Conservation (phyloP, 177 flowering plant genomes). For the Vitis hybrid region DNA sequence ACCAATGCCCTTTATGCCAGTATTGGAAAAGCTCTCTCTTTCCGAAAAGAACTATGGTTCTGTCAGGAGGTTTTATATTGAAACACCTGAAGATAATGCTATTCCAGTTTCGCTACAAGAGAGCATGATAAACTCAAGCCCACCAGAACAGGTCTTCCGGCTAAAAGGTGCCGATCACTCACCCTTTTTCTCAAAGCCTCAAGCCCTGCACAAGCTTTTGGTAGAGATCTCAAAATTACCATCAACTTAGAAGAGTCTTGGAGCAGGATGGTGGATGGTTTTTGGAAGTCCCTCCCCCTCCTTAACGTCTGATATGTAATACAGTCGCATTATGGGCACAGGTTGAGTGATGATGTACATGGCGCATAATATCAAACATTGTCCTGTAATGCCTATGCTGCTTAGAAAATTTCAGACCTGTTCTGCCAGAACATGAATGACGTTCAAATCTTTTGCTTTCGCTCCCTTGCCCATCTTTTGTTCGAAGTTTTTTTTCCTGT, state of each 20-base stretch:
- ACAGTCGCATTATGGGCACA: background rate
- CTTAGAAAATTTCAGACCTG: background rate
- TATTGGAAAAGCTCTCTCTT: conserved; percentile 79
- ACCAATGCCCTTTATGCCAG: conserved; percentile 87
- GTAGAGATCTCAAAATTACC: conserved; percentile 73
- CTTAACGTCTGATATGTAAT: background rate
- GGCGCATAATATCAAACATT: background rate
- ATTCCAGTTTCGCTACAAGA: conserved; percentile 66
- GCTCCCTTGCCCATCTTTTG: too few relatives aligned
- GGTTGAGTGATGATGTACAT: background rate
- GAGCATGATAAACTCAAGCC: conserved; percentile 58
- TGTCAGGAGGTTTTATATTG: conserved; percentile 77
- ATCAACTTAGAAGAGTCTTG: conserved; percentile 7
- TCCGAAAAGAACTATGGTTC: conserved; percentile 76
- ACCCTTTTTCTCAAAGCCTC: conserved; percentile 99
- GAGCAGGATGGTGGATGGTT: background rate
- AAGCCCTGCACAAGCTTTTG: conserved; percentile 74
- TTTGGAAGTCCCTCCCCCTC: background rate
- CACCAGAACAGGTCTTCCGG: conserved; percentile 76
- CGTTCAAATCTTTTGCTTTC: too few relatives aligned
- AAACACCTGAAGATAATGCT: conserved; percentile 80
- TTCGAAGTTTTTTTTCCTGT: background rate
- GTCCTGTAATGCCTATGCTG: background rate
- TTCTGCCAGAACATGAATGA: background rate
- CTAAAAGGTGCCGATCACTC: conserved; percentile 94